Conservation (phyloP, 2,329 filamentous ascomycete species). For the Exophiala calicioides region DNA sequence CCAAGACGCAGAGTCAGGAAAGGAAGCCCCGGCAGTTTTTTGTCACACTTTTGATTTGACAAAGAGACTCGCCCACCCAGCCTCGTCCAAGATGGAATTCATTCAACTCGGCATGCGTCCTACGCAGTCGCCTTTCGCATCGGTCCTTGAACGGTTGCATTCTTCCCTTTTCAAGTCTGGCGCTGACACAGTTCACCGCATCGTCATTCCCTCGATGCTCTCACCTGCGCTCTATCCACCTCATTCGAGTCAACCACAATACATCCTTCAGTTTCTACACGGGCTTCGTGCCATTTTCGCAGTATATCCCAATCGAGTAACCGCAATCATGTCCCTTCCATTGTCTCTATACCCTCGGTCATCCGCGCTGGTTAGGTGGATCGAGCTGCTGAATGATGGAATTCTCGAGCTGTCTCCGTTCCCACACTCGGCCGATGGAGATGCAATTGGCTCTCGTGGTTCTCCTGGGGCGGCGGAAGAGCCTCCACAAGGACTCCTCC, state of each 20-base stretch:
- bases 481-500: constrained; percentile 80
- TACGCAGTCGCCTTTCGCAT: constrained; percentile 59
- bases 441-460: constrained; percentile 26
- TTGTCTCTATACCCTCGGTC: constrained; percentile 75
- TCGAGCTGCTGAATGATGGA: constrained; percentile 80
- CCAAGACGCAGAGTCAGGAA: constrained; percentile 36
- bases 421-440: constrained; percentile 60
- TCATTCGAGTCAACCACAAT: constrained; percentile 66
- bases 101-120: constrained; percentile 46
- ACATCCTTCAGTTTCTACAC: constrained; percentile 80
- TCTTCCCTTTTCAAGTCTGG: constrained; percentile 57
- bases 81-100: constrained; percentile 55
- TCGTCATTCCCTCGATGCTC: constrained; percentile 81
- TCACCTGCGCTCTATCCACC: constrained; percentile 82
- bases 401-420: constrained; percentile 80
- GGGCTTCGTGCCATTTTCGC: constrained; percentile 73
- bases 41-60: constrained; percentile 74
- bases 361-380: constrained; percentile 77
- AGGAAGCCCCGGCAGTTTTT: constrained; percentile 47
- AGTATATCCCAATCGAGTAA: constrained; percentile 64
- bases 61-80: constrained; percentile 62
- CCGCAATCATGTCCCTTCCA: constrained; percentile 74
- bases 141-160: constrained; percentile 63
- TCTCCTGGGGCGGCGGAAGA: constrained; percentile 63
- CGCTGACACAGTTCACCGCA: constrained; percentile 66